Evolutionary conservation across 805 yeast species (phyloP), one percentile per base, ranked within the genome.

Genomic region (Saccharomycopsis vini): DNA sequence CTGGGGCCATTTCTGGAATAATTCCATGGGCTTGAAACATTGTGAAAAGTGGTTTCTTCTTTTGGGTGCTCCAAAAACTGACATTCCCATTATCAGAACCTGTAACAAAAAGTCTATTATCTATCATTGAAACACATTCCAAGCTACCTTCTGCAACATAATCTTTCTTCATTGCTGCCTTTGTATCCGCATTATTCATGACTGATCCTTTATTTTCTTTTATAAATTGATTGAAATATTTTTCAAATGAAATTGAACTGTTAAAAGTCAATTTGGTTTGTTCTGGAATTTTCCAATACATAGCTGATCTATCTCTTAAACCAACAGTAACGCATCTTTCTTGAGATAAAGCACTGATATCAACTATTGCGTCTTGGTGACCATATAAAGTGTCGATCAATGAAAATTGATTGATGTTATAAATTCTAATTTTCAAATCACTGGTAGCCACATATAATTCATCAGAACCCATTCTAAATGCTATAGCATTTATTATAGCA

Each of bases 271-370:
- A 73, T 58, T 97, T 77, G 1, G 95, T 79, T 64, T 92, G 98
- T 56, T 92, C 98, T 21, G 95, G 77, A 52, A 92, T 87, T 61
- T 92, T 92, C 98, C 98, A 92, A 55, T 85, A 68, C 81, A 94
- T 82, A 7, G 90, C 96, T 4, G 96, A 85, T 56, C 94, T 79
- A 63, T 92, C 98, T 54, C 97, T 77, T 3, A 95, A 72, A 15
- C 98, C 98, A 26, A 90, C 97, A 21, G 95, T 86, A 15, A 92
- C 89, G 68, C 98, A 92, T 46, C 96, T 77, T 58, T 92, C 97
- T 61, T 79, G 79, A 7, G 76, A 75, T 49, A 92, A 66, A 0
- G 97, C 87, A 19, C 87, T 66, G 43, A 92, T 80, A 56, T 81
- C 97, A 35, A 75, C 72, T 36, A 90, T 89, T 43, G 75, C 68